A percentile compares a stretch with the other conserved stretches of the same genome.
phyloP scores from a whole-genome alignment of 257 asterid species.

The Solanum chaucha region DNA sequence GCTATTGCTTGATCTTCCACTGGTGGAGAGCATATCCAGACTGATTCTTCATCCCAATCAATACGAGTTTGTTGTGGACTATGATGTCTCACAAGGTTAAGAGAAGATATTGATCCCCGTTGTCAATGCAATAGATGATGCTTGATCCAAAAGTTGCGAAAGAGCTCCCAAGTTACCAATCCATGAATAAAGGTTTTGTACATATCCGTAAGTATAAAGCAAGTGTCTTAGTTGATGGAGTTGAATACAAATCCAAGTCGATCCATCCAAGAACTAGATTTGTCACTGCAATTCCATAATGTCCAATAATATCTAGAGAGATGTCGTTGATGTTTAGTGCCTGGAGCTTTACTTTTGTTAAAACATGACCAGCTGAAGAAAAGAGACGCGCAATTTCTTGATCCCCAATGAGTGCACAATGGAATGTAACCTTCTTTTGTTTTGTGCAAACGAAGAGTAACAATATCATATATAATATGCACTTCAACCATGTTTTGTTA shows the following conservation, averaged over 20 bases:
- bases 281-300: neutral
- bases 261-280: neutral
- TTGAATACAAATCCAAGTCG: neutral
- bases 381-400: constrained; percentile 25
- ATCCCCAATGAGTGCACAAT: neutral
- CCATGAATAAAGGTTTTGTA: no score
- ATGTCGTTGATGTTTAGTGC: constrained; percentile 48
- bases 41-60: no score
- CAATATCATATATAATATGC: neutral
- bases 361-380: constrained; percentile 47
- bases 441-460: neutral
- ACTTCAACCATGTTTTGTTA: neutral
- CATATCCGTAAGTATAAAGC: no score
- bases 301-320: neutral
- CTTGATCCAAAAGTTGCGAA: no score
- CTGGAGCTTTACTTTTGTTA: constrained; percentile 56
- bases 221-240: neutral
- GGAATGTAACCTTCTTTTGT: neutral
- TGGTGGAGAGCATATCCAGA: no score
- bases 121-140: no score
- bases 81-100: no score
- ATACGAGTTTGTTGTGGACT: no score
- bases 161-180: no score
- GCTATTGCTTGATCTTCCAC: no score
- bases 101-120: no score